These are phyloP conservation scores for Naematelia aurantialba DNA, from an alignment of 768 basidiomycete genomes.

Conservation along the genomic window DNA sequence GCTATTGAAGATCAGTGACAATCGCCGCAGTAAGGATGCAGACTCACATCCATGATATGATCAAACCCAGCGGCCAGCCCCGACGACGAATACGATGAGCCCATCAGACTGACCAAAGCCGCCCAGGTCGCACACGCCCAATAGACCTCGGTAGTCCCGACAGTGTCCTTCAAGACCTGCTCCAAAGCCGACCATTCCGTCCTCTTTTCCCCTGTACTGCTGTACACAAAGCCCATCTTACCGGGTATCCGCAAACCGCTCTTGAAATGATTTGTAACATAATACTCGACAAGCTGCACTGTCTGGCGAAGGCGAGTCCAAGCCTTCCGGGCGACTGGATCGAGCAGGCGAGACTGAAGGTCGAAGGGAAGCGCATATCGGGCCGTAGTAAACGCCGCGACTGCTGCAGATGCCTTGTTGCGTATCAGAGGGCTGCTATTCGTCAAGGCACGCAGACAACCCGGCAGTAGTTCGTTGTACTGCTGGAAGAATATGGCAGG, in stretches of 20 bases:
- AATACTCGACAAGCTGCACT: constrained; percentile 21
- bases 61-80: constrained; percentile 32
- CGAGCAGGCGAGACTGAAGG: constrained; percentile 6
- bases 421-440: constrained; percentile 19
- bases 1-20: constrained; percentile 12
- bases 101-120: constrained; percentile 40
- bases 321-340: constrained; percentile 19
- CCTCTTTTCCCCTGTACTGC: constrained; percentile 28
- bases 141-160: constrained; percentile 33
- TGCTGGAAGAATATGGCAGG: constrained; percentile 38
- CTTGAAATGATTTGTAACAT: constrained; percentile 24
- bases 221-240: constrained; percentile 16
- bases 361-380: constrained; percentile 24
- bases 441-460: constrained; percentile 25
- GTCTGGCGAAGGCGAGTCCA: constrained; percentile 19
- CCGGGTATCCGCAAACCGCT: constrained; percentile 14
- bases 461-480: constrained; percentile 35
- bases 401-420: constrained; percentile 30
- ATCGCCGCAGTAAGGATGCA: neutral
- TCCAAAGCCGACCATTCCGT: constrained; percentile 31
- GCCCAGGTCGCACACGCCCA: constrained; percentile 48
- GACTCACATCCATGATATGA: constrained; percentile 45
- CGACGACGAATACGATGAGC: constrained; percentile 32
- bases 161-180: constrained; percentile 29
- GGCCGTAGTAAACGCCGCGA: constrained; percentile 33